A percentile compares a stretch with the other conserved stretches of the same genome.
Evolutionary conservation across 2,329 filamentous ascomycete species (phyloP).

Genomic region (Cordyceps javanica): DNA sequence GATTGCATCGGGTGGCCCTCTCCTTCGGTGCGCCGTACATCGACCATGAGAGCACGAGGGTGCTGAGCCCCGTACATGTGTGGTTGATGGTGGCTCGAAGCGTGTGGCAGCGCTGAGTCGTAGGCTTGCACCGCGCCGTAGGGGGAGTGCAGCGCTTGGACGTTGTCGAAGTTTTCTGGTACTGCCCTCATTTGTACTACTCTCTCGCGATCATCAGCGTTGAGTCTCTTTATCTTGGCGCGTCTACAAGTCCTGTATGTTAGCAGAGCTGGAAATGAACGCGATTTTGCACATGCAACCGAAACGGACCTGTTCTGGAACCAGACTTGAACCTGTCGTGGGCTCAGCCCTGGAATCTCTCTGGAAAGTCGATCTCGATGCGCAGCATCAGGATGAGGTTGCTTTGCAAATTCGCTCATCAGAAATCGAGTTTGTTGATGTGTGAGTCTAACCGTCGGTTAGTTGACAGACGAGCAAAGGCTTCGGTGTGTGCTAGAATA

Average conservation of each 20-base stretch:
- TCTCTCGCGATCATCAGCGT: constrained; percentile 62
- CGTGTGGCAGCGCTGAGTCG: constrained; percentile 40
- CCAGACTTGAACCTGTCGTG: constrained; percentile 94
- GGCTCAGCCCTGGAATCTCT: constrained; percentile 86
- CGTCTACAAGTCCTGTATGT: constrained; percentile 41
- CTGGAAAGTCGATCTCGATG: constrained; percentile 80
- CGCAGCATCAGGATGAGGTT: constrained; percentile 87
- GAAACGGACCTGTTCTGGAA: constrained; percentile 83
- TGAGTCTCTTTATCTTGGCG: constrained; percentile 66
- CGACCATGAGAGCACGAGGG: constrained; percentile 62
- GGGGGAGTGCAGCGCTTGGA: constrained; percentile 61
- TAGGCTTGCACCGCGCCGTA: constrained; percentile 56
- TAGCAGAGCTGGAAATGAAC: constrained; percentile 5
- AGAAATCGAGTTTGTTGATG: constrained; percentile 96
- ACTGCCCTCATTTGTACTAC: constrained; percentile 69
- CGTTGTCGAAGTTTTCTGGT: constrained; percentile 64
- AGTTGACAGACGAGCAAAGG: neutral
- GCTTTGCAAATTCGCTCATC: constrained; percentile 94
- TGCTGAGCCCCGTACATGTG: constrained; percentile 49
- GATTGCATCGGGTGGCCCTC: constrained; percentile 60
- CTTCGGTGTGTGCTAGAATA: constrained; percentile 27
- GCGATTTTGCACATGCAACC: neutral
- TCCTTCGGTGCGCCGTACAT: constrained; percentile 57
- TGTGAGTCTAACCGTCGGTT: constrained; percentile 59
- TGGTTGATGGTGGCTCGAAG: constrained; percentile 26